Conservation (phyloP, 108 stramenopile species). For the Schizochytrium sp. region DNA sequence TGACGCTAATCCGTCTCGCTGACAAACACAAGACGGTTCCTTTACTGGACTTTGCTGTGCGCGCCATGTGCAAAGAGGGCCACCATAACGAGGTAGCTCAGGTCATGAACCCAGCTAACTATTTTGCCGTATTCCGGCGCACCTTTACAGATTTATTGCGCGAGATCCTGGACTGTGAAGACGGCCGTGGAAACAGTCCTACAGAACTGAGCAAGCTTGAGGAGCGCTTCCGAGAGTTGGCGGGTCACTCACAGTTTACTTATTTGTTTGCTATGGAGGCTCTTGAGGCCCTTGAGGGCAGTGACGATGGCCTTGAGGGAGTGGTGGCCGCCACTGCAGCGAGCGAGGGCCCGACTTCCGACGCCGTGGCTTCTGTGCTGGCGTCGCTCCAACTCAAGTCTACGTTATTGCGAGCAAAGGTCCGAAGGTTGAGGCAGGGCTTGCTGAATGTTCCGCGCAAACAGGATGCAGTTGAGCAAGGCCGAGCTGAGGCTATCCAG, state of each 20-base stretch:
- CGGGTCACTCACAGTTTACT: conserved; percentile 51
- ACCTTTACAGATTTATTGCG: conserved; percentile 55
- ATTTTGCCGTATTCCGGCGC: conserved; percentile 50
- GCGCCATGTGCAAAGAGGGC: conserved; percentile 45
- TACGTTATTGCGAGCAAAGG: background rate
- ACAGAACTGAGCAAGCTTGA: conserved; percentile 31
- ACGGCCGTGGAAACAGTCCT: background rate
- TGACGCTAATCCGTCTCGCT: conserved; percentile 22
- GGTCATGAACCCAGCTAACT: conserved; percentile 34
- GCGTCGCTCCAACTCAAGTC: background rate
- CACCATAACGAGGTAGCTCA: conserved; percentile 36
- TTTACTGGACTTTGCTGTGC: conserved; percentile 26
- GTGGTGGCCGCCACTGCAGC: background rate
- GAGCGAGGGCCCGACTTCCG: background rate
- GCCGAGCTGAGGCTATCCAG: background rate
- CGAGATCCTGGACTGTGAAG: conserved; percentile 41
- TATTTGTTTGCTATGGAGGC: conserved; percentile 59
- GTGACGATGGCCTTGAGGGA: conserved; percentile 33
- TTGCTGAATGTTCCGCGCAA: conserved; percentile 44
- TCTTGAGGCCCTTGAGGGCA: conserved; percentile 57
- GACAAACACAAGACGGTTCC: conserved; percentile 58
- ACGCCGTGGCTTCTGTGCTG: background rate
- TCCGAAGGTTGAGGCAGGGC: conserved; percentile 29
- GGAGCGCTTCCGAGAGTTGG: conserved; percentile 56
- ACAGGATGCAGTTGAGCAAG: background rate